Evolutionary conservation across 108 stramenopile genomes (phyloP), one percentile per base, ranked within the genome.

Genomic region (Conticribra guillardii): DNA sequence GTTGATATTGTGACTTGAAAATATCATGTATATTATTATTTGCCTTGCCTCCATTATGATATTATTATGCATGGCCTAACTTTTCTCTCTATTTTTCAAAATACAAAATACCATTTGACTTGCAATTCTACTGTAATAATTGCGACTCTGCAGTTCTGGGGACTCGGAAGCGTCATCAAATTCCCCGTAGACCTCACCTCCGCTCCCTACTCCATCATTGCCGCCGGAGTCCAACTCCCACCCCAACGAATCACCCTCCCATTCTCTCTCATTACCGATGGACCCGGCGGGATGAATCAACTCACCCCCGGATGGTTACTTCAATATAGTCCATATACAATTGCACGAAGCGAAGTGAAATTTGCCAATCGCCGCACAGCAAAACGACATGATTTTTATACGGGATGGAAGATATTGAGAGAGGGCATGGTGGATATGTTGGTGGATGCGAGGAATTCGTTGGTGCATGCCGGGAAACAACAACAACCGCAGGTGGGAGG

Each of bases 251-350:
- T 98, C 54, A 55, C 71, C 17, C 84, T 98, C 79, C 97, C 97
- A 16, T 98, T 98, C 80, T 89, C 85, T 27, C 65, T 98, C 31
- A 82, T 98, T 28, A 82, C 85, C 18, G 63, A 71, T 41, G 76
- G 76, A 17, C 64, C 51, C 53, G 76, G 57, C 23, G 84, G 72
- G 24, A 80, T 71, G 54, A 94, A 96, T 64, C 82, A 89, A 56
- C 71, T 98, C 45, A 73, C 92, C 3, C 97, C 97, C 17, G 97
- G 91, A 9, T 98, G 97, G 97, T 77, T 96, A 46, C 66, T 96
- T 16, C 75, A 82, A 17, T 79, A 86, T 27, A 90, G 89, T 54
- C 89, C 93, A 2, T 98, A 97, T 71, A 93, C 94, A 4, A 70
- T 98, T 45, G 75, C 82, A 2, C 76, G 97, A 2, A 88, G 79